These are phyloP conservation scores for Coleophoma eucalyptorum DNA, from an alignment of 2,329 filamentous ascomycete species.

Conservation along the genomic window DNA sequence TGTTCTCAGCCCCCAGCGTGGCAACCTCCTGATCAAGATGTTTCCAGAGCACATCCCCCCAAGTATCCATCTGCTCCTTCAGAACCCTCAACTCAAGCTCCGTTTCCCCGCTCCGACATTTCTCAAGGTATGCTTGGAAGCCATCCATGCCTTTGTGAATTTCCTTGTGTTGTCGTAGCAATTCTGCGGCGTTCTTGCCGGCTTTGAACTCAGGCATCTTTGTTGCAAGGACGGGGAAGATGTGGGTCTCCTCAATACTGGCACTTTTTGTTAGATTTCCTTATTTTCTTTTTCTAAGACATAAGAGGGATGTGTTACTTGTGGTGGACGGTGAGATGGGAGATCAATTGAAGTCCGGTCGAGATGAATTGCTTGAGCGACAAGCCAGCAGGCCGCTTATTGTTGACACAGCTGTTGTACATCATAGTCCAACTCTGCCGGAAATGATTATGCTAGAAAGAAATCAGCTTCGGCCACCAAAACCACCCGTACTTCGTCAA, in stretches of 20 bases:
- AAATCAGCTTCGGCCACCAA: neutral
- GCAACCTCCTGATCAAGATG: conserved; percentile 84
- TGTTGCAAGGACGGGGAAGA: conserved; percentile 74
- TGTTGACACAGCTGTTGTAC: conserved; percentile 57
- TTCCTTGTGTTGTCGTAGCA: conserved; percentile 70
- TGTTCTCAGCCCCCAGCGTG: conserved; percentile 78
- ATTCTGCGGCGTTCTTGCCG: conserved; percentile 48
- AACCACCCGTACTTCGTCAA: neutral
- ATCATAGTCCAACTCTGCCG: conserved; percentile 69
- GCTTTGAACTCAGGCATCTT: conserved; percentile 74
- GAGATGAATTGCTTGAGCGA: conserved; percentile 66
- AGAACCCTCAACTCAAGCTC: conserved; percentile 55
- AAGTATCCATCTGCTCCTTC: conserved; percentile 70
- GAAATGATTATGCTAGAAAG: conserved; percentile 68
- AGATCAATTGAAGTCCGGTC: conserved; percentile 65
- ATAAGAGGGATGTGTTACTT: neutral
- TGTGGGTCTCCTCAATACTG: conserved; percentile 73
- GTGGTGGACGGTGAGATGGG: conserved; percentile 68
- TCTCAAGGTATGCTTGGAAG: conserved; percentile 61
- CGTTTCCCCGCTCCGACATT: conserved; percentile 58
- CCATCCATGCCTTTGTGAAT: conserved; percentile 75
- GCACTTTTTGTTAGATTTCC: conserved; percentile 30
- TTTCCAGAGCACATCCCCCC: conserved; percentile 74
- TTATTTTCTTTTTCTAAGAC: too few species aligned
- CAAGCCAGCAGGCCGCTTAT: conserved; percentile 58